Percentiles rank a stretch among this genome's conserved stretches.
Conservation (phyloP, 164 flowering plant genomes). For the Malania oleifera region DNA sequence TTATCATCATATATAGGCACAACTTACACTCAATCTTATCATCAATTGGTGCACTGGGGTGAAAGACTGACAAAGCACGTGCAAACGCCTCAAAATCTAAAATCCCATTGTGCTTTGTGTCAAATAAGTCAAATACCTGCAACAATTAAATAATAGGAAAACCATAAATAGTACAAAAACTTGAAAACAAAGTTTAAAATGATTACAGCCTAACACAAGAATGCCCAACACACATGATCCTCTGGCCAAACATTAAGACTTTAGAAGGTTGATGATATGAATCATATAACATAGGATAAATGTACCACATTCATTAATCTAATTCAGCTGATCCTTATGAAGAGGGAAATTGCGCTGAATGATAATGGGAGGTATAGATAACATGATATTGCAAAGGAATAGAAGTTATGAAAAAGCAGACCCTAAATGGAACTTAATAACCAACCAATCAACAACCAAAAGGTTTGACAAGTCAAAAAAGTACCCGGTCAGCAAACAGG, state of each 20-base stretch:
- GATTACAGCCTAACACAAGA: not conserved
- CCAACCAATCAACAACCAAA: too few species aligned
- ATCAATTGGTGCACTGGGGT: conserved; percentile 68
- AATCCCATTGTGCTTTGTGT: conserved; percentile 62
- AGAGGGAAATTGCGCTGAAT: not conserved
- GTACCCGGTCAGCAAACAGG: conserved; percentile 58
- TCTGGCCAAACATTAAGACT: not conserved
- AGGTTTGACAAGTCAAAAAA: conserved; percentile 1
- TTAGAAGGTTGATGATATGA: not conserved
- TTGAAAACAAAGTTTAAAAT: not conserved
- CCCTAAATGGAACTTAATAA: too few species aligned
- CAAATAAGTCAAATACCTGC: conserved; percentile 67
- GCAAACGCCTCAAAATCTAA: conserved; percentile 69
- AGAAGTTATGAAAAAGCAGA: too few species aligned
- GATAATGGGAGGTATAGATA: too few species aligned
- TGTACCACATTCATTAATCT: not conserved
- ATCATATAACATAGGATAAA: not conserved
- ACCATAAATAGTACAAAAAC: too few species aligned
- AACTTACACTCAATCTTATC: conserved; percentile 64
- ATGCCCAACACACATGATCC: not conserved
- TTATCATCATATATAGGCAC: not conserved
- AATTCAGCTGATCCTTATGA: not conserved
- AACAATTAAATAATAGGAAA: not conserved
- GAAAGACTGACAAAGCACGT: conserved; percentile 62
- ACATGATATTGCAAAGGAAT: too few species aligned